A percentile compares a stretch with the other conserved stretches of the same genome.
These are phyloP conservation scores for Boletellus ananiceps DNA, from an alignment of 768 basidiomycete genomes.

Conservation along the genomic window DNA sequence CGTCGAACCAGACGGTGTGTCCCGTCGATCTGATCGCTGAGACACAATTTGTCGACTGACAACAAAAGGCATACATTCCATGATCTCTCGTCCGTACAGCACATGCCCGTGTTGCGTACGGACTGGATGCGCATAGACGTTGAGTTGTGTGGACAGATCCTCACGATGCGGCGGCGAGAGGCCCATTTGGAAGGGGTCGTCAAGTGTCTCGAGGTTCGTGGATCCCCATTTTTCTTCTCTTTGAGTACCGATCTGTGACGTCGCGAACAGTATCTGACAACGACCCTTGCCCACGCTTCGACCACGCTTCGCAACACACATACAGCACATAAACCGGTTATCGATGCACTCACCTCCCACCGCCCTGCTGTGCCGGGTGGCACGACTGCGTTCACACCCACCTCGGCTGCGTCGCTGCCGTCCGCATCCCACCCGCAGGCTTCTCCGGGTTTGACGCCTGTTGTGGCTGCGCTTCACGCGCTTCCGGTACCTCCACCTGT, in stretches of 20 bases:
- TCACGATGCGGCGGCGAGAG: constrained; percentile 65
- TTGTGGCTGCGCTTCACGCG: constrained; percentile 32
- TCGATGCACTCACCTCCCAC: constrained; percentile 41
- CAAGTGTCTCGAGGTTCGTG: constrained; percentile 49
- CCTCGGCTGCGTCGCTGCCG: neutral
- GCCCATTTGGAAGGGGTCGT: constrained; percentile 63
- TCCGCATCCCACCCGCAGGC: constrained; percentile 2
- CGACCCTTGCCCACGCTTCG: constrained; percentile 51
- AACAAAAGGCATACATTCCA: constrained; percentile 60
- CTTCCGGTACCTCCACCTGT: constrained; percentile 24
- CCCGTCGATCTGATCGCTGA: neutral
- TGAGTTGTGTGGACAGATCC: constrained; percentile 67
- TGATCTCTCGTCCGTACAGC: constrained; percentile 48
- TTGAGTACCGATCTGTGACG: constrained; percentile 7
- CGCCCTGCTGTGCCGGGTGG: constrained; percentile 1
- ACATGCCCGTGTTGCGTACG: constrained; percentile 44
- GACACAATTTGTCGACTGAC: constrained; percentile 1
- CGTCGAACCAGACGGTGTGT: constrained; percentile 28
- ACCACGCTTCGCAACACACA: constrained; percentile 56
- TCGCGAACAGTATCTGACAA: constrained; percentile 43
- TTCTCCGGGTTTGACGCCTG: constrained; percentile 21
- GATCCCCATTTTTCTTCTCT: neutral
- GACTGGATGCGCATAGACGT: constrained; percentile 78
- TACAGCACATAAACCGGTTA: constrained; percentile 44
- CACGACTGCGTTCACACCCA: neutral